Conservation (phyloP, 305 asterid species). For the Fraxinus sp. region DNA sequence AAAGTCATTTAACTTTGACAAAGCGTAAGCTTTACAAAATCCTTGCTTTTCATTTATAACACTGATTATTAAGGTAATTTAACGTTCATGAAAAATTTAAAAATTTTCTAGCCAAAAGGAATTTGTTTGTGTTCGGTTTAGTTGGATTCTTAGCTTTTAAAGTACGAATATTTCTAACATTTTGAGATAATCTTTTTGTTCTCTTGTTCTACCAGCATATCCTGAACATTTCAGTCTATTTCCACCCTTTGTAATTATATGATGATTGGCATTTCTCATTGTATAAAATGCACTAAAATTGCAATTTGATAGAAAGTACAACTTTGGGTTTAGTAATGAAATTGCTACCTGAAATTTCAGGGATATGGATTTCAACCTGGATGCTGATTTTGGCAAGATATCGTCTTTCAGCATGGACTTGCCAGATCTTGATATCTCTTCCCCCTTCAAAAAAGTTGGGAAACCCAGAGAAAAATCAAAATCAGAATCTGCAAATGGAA, state of each 20-base stretch:
- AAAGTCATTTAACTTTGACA: constrained; percentile 58
- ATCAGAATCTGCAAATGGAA: constrained; percentile 35
- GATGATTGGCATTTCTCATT: constrained; percentile 3
- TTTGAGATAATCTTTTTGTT: constrained; percentile 1
- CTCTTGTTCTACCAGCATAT: constrained; percentile 13
- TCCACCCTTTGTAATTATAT: constrained; percentile 15
- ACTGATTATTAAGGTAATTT: constrained; percentile 16
- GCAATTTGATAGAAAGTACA: not conserved
- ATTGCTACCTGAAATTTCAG: constrained; percentile 42
- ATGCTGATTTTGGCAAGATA: constrained; percentile 72
- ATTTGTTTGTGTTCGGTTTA: constrained; percentile 16
- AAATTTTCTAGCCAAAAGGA: constrained; percentile 10
- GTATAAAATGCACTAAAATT: not conserved
- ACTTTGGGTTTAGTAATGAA: constrained; percentile 16
- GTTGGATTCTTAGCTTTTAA: constrained; percentile 23
- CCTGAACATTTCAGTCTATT: constrained; percentile 11
- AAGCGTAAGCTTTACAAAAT: constrained; percentile 46
- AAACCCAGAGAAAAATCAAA: constrained; percentile 50
- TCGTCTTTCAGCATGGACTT: constrained; percentile 72
- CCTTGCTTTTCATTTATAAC: constrained; percentile 21
- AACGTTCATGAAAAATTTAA: constrained; percentile 7
- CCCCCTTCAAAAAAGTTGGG: constrained; percentile 49
- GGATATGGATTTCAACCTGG: constrained; percentile 79
- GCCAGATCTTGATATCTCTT: constrained; percentile 72
- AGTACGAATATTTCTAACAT: constrained; percentile 11